Evolutionary conservation across 202 grass and related monocot genomes (phyloP), one percentile per base, ranked within the genome.

Genomic region (Bolboschoenoplectus hybrid): DNA sequence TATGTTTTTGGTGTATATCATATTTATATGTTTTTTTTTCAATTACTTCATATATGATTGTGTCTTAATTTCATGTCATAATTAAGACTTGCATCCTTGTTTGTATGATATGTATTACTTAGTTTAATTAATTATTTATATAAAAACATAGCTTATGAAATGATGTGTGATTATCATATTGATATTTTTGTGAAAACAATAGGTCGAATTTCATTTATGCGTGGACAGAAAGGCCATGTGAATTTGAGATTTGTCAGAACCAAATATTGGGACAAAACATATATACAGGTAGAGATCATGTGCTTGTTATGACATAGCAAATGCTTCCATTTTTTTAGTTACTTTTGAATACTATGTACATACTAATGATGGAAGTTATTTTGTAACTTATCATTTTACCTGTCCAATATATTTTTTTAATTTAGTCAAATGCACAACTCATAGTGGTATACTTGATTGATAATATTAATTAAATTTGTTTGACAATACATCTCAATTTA

Each of bases 1-100:
- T 12, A 78, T 19, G 50, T 50, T 78, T 74, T 57, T 19, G 45
- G 47, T 75, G 47, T 52, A 32, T 35, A 75, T 52, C 46, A 75
- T 52, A 47, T 11, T 35, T 74, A 74, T 26, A 34, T 11, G 10
- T 11, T 74, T 74, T 74, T 12, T 19, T 56, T 38, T 77, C 56
- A 9, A 36, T 76, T 35, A 9, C 1, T 78, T 75, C 26, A 50
- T 75, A 51, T 74, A 50, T 50, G 45, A 34, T 74, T 50, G 70
- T 74, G 19, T 26, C 34, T 78, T 78, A 19, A 51, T 75, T 35
- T 11, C 20, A 52, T 75, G 8, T 75, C 6, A 62, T 62, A 62
- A 26, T 9, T 65, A 36, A 36, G 63, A 36, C 7, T 5, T 63
- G 11, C 19, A 8, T 74, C 16, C 16, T 44, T 19, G 13, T 17